phyloP scores from a whole-genome alignment of 768 basidiomycete species.

The Trametes maxima region DNA sequence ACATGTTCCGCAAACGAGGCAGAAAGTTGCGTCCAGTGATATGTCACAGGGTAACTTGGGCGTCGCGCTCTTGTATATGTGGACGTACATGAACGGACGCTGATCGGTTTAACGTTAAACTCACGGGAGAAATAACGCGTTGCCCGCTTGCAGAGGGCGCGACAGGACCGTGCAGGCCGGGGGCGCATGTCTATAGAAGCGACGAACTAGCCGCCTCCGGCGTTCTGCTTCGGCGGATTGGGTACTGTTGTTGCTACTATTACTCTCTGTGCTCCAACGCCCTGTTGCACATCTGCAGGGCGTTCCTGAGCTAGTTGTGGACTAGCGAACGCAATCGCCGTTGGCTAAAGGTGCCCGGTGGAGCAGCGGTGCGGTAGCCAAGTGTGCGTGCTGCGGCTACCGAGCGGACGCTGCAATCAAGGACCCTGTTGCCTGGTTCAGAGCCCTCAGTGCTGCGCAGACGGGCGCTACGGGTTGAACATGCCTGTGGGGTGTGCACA shows the following conservation, averaged over 20 bases:
- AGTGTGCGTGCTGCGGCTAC: neutral
- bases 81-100: neutral
- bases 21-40: neutral
- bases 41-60: neutral
- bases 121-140: neutral
- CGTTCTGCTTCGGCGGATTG: too few species aligned
- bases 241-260: too few species aligned
- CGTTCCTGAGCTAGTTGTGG: too few species aligned
- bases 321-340: too few species aligned
- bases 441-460: slow-evolving; percentile 1
- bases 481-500: neutral
- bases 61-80: neutral
- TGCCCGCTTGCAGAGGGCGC: neutral
- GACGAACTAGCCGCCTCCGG: neutral
- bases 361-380: neutral
- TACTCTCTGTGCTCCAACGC: too few species aligned
- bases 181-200: neutral
- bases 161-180: neutral
- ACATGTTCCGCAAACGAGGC: neutral
- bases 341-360: neutral
- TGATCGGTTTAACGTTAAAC: neutral
- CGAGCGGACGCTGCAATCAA: neutral
- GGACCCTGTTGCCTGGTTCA: neutral
- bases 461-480: neutral
- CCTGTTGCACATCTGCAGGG: too few species aligned